A percentile compares a stretch with the other conserved stretches of the same genome.
phyloP scores from a whole-genome alignment of 2,329 filamentous ascomycete genomes.

The Epicoccum sorghinum region DNA sequence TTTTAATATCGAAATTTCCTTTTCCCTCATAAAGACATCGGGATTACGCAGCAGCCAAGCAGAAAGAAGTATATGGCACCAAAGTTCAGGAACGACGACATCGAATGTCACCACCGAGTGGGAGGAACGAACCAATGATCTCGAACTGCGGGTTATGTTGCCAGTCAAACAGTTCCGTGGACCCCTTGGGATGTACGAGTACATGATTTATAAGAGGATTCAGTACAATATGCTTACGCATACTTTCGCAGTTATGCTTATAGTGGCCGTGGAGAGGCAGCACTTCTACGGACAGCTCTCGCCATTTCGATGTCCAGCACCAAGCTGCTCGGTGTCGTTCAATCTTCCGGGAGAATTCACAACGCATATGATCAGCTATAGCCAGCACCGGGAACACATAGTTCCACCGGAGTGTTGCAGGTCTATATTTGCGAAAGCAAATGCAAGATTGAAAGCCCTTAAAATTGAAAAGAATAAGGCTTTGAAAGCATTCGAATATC shows the following conservation, averaged over 20 bases:
- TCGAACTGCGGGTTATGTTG: neutral
- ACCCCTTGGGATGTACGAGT: slow-evolving; percentile 2
- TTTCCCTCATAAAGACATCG: neutral
- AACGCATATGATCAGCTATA: slow-evolving; percentile 1
- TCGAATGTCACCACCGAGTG: neutral
- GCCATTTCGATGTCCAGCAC: slow-evolving; percentile 4
- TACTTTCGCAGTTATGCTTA: slow-evolving; percentile 1
- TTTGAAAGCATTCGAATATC: neutral
- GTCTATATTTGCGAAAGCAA: neutral
- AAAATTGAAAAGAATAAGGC: neutral
- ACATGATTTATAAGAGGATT: neutral
- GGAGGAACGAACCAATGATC: neutral
- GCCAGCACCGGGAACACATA: neutral
- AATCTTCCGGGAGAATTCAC: neutral
- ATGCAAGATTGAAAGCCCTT: neutral
- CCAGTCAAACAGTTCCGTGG: neutral
- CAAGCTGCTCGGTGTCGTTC: neutral
- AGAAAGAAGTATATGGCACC: slow-evolving; percentile 8
- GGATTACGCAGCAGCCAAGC: too few relatives aligned
- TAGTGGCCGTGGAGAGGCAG: neutral
- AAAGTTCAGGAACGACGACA: neutral
- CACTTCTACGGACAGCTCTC: slow-evolving; percentile 1
- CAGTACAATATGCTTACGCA: neutral
- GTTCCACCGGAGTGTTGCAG: neutral
- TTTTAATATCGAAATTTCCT: neutral